These are phyloP conservation scores for Marsdenia floribunda DNA, from an alignment of 257 asterid species.

Conservation along the genomic window DNA sequence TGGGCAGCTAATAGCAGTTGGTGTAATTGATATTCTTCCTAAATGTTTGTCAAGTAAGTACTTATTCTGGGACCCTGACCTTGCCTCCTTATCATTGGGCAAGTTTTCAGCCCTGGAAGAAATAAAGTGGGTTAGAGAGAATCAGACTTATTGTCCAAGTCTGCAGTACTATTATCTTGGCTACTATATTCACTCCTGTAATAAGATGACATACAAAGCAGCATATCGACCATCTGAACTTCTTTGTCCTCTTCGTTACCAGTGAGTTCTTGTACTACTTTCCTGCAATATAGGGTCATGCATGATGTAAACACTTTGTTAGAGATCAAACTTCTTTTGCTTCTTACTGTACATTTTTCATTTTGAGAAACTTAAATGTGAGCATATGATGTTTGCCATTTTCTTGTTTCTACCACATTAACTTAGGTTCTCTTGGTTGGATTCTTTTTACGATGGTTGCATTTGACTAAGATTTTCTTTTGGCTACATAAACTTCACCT, in stretches of 20 bases:
- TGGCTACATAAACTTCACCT: not conserved
- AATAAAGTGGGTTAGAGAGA: conserved; percentile 72
- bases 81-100: conserved; percentile 82
- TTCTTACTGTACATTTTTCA: not conserved
- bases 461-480: not conserved
- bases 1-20: conserved; percentile 91
- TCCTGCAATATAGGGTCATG: not conserved
- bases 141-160: conserved; percentile 64
- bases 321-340: not conserved
- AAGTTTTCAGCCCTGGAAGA: conserved; percentile 88
- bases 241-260: conserved; percentile 87
- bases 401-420: not conserved
- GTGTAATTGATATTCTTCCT: conserved; percentile 89
- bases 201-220: conserved; percentile 96
- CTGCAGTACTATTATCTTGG: conserved; percentile 98
- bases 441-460: not conserved
- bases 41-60: conserved; percentile 94
- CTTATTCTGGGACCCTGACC: conserved; percentile 97
- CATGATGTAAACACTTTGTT: not conserved
- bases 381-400: not conserved
- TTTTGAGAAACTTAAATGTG: not conserved
- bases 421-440: not conserved
- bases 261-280: conserved; percentile 49
- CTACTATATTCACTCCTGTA: conserved; percentile 92
- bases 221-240: conserved; percentile 94